Conservation (phyloP, 176 grass and related monocot species). For the Puccinellia tenuiflora region DNA sequence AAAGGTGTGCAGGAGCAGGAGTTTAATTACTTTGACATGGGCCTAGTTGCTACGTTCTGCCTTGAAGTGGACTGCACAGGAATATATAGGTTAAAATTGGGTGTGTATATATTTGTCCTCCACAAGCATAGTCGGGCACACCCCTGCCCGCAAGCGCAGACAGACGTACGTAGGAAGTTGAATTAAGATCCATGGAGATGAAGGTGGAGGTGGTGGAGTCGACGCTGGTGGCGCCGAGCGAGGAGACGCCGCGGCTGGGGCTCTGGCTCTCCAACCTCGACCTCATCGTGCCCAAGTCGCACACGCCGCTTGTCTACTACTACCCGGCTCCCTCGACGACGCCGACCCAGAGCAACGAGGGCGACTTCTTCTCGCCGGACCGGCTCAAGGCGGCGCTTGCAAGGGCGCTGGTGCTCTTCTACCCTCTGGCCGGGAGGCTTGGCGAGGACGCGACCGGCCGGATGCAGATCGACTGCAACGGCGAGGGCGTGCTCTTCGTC, state of each 20-base stretch:
- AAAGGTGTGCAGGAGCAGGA: too few species aligned
- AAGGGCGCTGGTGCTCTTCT: slow-evolving; percentile 45
- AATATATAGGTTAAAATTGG: too few species aligned
- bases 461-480: slow-evolving; percentile 53
- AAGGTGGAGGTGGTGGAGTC: slow-evolving; percentile 57
- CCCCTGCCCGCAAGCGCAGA: too few species aligned
- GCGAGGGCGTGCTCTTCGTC: too few species aligned
- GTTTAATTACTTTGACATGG: too few species aligned
- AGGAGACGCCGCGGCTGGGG: slow-evolving; percentile 40
- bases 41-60: too few species aligned
- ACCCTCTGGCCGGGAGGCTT: slow-evolving; percentile 51
- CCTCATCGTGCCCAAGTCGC: slow-evolving; percentile 31
- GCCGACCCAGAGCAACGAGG: neutral
- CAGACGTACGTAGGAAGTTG: too few species aligned
- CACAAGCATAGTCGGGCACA: too few species aligned
- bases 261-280: slow-evolving; percentile 60
- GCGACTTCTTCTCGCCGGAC: slow-evolving; percentile 33
- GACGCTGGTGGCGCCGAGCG: slow-evolving; percentile 41
- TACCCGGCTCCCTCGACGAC: slow-evolving; percentile 6
- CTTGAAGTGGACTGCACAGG: too few species aligned
- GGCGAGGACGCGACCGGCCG: neutral
- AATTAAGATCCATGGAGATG: neutral
- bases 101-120: too few species aligned
- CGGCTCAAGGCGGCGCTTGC: slow-evolving; percentile 39
- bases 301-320: slow-evolving; percentile 54